A percentile compares a stretch with the other conserved stretches of the same genome.
These are phyloP conservation scores for Heritiera littoralis DNA, from an alignment of 345 rosid genomes.

Conservation along the genomic window DNA sequence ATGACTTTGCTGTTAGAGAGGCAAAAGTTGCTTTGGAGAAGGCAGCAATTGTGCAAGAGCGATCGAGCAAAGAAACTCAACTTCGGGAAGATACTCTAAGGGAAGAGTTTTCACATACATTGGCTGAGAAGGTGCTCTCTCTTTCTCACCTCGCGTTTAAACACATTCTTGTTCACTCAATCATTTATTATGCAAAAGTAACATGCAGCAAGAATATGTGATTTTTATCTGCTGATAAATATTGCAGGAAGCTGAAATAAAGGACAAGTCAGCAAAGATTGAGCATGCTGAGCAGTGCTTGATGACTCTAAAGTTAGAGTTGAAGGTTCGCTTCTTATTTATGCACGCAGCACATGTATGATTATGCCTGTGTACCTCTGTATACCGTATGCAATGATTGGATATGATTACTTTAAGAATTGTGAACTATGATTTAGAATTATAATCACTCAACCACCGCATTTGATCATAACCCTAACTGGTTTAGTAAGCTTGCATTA, in stretches of 20 bases:
- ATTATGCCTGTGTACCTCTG: neutral
- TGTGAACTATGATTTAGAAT: neutral
- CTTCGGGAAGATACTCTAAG: slow-evolving; percentile 83
- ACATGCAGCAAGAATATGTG: neutral
- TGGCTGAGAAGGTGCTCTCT: slow-evolving; percentile 65
- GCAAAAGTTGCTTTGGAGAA: slow-evolving; percentile 94
- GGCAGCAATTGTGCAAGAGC: slow-evolving; percentile 84
- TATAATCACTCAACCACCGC: neutral
- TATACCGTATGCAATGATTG: neutral
- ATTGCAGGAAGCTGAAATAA: slow-evolving; percentile 80
- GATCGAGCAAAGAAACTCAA: slow-evolving; percentile 73
- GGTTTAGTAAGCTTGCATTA: neutral
- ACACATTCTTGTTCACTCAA: neutral
- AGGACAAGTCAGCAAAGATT: slow-evolving; percentile 62
- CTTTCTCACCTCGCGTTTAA: slow-evolving; percentile 10
- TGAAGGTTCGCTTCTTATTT: slow-evolving; percentile 59
- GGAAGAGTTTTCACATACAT: slow-evolving; percentile 61
- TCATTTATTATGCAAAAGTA: neutral
- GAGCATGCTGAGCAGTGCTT: slow-evolving; percentile 80
- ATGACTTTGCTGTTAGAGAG: slow-evolving; percentile 79
- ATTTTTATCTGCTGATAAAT: slow-evolving; percentile 20
- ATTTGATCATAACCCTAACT: neutral
- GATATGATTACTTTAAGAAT: neutral
- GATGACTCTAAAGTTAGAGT: slow-evolving; percentile 74
- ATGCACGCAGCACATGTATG: neutral